Evolutionary conservation across 345 rosid species (phyloP).

Genomic region (Melaleuca alternifolia): DNA sequence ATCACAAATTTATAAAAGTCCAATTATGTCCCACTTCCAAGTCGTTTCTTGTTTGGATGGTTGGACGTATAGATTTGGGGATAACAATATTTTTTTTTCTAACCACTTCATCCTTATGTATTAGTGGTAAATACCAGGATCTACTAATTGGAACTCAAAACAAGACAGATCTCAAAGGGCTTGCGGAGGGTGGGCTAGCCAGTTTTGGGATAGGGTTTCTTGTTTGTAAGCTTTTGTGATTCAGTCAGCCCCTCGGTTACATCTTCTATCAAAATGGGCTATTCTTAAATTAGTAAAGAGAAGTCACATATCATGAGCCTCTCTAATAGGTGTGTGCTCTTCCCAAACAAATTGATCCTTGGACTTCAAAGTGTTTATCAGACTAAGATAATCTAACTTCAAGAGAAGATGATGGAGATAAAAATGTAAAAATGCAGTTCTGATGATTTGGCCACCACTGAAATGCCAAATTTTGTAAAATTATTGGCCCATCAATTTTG

Average conservation of each 20-base stretch:
- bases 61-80: background rate
- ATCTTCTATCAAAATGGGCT: background rate
- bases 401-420: too few species aligned
- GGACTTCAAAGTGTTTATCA: too few species aligned
- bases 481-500: too few species aligned
- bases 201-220: background rate
- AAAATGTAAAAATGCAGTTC: too few species aligned
- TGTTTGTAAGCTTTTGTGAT: background rate
- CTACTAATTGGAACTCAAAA: background rate
- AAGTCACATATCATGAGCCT: background rate
- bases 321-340: background rate
- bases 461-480: too few species aligned
- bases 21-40: background rate
- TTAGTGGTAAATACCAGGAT: background rate
- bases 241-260: background rate
- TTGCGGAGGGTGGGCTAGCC: background rate
- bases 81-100: background rate
- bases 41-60: background rate
- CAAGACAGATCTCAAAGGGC: background rate
- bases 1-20: background rate
- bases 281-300: background rate
- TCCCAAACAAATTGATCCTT: background rate
- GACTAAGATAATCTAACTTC: too few species aligned
- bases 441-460: too few species aligned
- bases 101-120: background rate